Evolutionary conservation across 192 early-diverging fungal genomes (phyloP), one percentile per base, ranked within the genome.

Genomic region (Linnemannia schmuckeri): DNA sequence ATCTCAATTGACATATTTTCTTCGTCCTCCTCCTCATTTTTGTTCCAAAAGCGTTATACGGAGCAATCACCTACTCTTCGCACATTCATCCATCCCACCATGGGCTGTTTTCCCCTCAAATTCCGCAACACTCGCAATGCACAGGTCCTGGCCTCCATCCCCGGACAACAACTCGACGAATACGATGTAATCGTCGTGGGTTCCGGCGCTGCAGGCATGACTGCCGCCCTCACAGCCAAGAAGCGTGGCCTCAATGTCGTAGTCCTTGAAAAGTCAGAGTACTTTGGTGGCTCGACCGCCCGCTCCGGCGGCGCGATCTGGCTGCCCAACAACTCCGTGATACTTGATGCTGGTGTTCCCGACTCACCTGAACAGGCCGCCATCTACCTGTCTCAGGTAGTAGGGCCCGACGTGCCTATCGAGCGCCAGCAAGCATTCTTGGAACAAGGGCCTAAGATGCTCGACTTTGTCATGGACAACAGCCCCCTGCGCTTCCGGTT

Each of bases 381-480:
- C 18, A 71, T 30, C 0, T 78, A 78, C 38, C 35, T 78, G 9
- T 49, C 68, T 24, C 30, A 46, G 1, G 47, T 78, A 18, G 77
- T 72, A 3, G 77, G 77, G n/a, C 77, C 77, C 0, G 37, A 78
- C 8, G 69, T 78, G 30, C 66, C 77, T 18, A 71, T 70, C 2
- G 77, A 71, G 6, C 77, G 77, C 35, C 77, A 78, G 77, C 69
- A 71, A 78, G 49, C 69, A 6, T 78, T 78, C 30, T 49, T 78
- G 46, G 47, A 46, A 38, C 41, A 78, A 24, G 77, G 77, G 0
- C 77, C 69, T 35, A 71, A 42, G 69, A 71, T 78, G 77, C 66
- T 78, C 22, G 77, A 78, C 7, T 78, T 71, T 72, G 38, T 78
- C 47, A 78, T 78, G 77, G 69, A 46, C 69, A 78, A 78, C 77